phyloP scores from a whole-genome alignment of 108 stramenopile species.

The Nitzschia inconspicua region DNA sequence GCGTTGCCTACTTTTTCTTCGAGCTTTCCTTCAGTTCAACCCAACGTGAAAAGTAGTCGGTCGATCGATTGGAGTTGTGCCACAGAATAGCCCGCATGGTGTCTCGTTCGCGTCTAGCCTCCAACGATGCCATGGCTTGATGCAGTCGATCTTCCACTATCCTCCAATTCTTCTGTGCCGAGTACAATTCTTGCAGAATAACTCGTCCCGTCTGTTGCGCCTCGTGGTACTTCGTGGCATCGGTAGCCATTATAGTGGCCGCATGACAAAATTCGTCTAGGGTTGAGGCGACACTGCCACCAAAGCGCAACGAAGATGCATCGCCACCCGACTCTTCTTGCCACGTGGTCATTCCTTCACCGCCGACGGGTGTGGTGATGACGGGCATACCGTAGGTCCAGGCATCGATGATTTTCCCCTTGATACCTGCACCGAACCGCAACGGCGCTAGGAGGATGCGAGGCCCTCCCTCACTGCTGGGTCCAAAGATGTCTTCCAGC shows the following conservation, averaged over 20 bases:
- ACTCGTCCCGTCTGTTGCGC: constrained; percentile 14
- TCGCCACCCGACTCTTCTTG: not conserved
- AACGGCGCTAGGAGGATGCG: constrained; percentile 72
- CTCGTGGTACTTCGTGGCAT: constrained; percentile 20
- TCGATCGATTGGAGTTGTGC: constrained; percentile 55
- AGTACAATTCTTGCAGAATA: constrained; percentile 32
- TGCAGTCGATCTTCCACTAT: constrained; percentile 16
- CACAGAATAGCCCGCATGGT: constrained; percentile 45
- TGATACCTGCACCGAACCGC: constrained; percentile 82
- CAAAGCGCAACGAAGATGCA: too few species aligned
- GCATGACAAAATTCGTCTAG: constrained; percentile 40
- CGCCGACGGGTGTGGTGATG: constrained; percentile 70
- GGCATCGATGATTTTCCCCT: constrained; percentile 82
- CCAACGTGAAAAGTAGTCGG: constrained; percentile 77
- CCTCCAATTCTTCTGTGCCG: constrained; percentile 23
- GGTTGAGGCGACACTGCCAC: constrained; percentile 38
- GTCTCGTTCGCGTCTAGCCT: constrained; percentile 37
- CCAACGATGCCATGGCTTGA: constrained; percentile 14
- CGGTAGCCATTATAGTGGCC: constrained; percentile 42
- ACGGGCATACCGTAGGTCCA: constrained; percentile 76
- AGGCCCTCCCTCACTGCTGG: not conserved
- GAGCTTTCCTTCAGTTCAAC: constrained; percentile 58
- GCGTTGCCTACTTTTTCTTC: not conserved
- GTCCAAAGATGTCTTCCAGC: constrained; percentile 30
- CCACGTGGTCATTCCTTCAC: constrained; percentile 55